Evolutionary conservation across 352 stramenopile species (phyloP), one percentile per base, ranked within the genome.

Genomic region (Phytophthora palmivora): DNA sequence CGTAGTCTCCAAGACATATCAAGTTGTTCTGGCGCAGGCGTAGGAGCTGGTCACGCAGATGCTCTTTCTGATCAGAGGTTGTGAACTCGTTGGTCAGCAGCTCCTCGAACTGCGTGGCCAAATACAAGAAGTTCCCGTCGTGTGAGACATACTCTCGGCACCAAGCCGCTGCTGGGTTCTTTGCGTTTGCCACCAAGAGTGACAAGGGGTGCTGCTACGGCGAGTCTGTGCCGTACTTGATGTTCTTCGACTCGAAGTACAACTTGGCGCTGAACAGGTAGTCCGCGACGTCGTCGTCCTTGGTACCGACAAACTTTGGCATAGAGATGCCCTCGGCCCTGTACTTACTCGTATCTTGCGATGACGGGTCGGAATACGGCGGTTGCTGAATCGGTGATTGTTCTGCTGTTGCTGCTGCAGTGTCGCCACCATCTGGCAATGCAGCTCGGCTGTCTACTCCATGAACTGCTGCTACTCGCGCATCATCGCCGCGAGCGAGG

Each of bases 171-270:
- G 18, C 51, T 19, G 51, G 39, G 0, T 39, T 28, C 11, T 54
- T 53, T 32, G 45, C 7, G 21, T 54, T 62, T 15, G 52, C 52
- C 1, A 60, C 41, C 2, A 60, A 9, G 0, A 60, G 32, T 2
- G 41, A 60, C 0, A 60, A 24, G 2, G 41, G 52, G 9, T 41
- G 52, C 15, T 60, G 52, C 21, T 60, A 41, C 8, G 41, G 52
- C 0, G 39, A 16, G 0, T 46, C 32, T 10, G 16, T 10, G 0
- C 18, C 51, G 12, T 59, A 43, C 38, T 44, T 44, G 39, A 51
- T 59, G 32, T 59, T 59, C 51, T 59, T 59, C 4, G 51, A 59
- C 30, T 59, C 30, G 10, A 59, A 59, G 39, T 59, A 60, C 4
- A 60, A 15, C 42, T 46, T 51, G 8, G 53, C 43, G 22, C 43